Base-by-base conservation (phyloP, 768 basidiomycete species). In the Trametes elegans region DNA sequence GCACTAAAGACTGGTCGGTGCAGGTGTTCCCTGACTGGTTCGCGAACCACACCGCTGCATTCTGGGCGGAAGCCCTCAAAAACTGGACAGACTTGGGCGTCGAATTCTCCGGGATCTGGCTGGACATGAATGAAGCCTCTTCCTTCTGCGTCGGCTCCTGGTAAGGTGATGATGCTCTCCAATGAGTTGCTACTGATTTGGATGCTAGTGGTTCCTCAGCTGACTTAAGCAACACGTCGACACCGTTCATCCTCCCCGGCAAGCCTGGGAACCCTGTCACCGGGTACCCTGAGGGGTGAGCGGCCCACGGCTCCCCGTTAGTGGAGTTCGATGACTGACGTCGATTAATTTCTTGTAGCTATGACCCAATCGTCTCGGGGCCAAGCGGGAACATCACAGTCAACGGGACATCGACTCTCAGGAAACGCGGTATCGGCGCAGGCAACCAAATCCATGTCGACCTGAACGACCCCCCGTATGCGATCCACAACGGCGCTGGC, bases 341-440 rank as follows among this genome's bases (percentile, higher is more conserved):
- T 3, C 84, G 6, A 9, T 1, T 82, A 7, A n/a, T n/a, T n/a
- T n/a, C n/a, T n/a, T 75, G 85, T 59, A 87, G 87, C 35, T 90
- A 90, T 64, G 78, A 89, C 61, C 61, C 76, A 16, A 75, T 78
- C 0, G 60, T 79, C 7, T 88, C 75, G 61, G 87, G 87, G 8
- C 79, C 80, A 0, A 88, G 85, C 57, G 88, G 88, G 4, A 90
- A 90, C 64, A 80, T 89, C 66, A 87, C 85, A 7, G 76, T 88
- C 59, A 83, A 87, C 46, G 86, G 85, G 6, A 79, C 73, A 1
- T 10, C 7, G 54, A 40, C 13, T 14, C 61, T 79, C 19, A 57
- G 53, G 6, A 77, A 65, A 62, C 76, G 81, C 18, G 80, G 78
- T 1, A 47, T 82, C 40, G 82, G 80, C 3, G 79, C 79, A 5